These are phyloP conservation scores for Rubia occidens DNA, from an alignment of 305 asterid genomes.

Conservation along the genomic window DNA sequence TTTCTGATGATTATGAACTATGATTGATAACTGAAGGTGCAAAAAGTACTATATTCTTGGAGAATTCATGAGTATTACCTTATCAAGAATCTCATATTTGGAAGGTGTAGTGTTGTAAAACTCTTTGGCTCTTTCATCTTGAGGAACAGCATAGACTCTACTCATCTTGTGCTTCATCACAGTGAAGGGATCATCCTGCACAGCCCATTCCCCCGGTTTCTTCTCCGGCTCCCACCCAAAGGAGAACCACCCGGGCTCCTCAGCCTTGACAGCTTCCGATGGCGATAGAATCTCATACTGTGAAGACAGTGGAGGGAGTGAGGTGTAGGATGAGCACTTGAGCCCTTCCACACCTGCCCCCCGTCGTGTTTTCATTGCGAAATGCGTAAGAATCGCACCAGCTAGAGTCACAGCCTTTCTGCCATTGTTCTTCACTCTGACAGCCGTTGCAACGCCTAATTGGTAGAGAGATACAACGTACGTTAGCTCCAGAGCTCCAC, in stretches of 20 bases:
- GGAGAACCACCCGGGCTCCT: slow-evolving; percentile 59
- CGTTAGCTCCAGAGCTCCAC: slow-evolving; percentile 46
- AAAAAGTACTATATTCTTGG: neutral
- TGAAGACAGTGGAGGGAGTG: slow-evolving; percentile 58
- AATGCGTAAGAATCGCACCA: slow-evolving; percentile 52
- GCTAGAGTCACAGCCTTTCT: slow-evolving; percentile 37
- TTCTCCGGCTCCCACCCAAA: slow-evolving; percentile 68
- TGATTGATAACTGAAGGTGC: neutral
- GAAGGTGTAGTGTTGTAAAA: slow-evolving; percentile 49
- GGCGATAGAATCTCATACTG: slow-evolving; percentile 59
- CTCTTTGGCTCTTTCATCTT: slow-evolving; percentile 32
- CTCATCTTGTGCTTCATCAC: slow-evolving; percentile 60
- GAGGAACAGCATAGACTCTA: slow-evolving; percentile 55
- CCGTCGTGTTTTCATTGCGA: slow-evolving; percentile 36
- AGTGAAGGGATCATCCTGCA: slow-evolving; percentile 61
- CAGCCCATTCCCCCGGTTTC: slow-evolving; percentile 48
- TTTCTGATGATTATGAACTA: neutral
- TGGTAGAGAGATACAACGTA: slow-evolving; percentile 68
- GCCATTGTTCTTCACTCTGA: slow-evolving; percentile 61
- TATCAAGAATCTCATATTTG: slow-evolving; percentile 62
- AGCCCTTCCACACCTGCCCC: slow-evolving; percentile 61
- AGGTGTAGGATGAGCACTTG: slow-evolving; percentile 47
- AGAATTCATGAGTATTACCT: slow-evolving; percentile 27
- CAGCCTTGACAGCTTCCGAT: slow-evolving; percentile 45
- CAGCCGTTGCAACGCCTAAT: slow-evolving; percentile 60